phyloP scores from a whole-genome alignment of 352 stramenopile species.

The Pythium plurisporium region DNA sequence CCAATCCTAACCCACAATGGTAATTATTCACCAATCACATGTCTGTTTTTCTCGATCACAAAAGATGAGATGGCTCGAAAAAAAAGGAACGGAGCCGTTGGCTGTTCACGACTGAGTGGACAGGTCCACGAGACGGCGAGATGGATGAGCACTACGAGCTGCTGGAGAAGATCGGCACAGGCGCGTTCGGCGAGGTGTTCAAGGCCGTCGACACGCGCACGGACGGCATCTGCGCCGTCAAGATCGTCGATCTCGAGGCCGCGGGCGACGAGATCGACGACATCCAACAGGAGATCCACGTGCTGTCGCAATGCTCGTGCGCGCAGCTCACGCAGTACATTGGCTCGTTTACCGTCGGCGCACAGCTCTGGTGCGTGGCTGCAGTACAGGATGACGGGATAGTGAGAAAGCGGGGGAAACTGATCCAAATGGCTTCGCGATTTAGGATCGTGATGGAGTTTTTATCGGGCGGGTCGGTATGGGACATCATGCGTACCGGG shows the following conservation, averaged over 20 bases:
- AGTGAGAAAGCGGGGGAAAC: too few relatives aligned
- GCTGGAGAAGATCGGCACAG: slow-evolving; percentile 74
- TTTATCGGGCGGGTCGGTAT: slow-evolving; percentile 88
- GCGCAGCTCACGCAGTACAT: slow-evolving; percentile 89
- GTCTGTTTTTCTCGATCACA: too few relatives aligned
- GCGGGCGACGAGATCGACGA: slow-evolving; percentile 84
- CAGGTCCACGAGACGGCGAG: too few relatives aligned
- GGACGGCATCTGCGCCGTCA: slow-evolving; percentile 70
- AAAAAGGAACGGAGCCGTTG: neutral
- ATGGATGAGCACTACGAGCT: slow-evolving; percentile 66
- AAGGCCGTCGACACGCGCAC: slow-evolving; percentile 66
- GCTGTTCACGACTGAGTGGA: too few relatives aligned
- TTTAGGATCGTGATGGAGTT: slow-evolving; percentile 94
- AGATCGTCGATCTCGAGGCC: slow-evolving; percentile 85
- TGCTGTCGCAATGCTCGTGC: slow-evolving; percentile 87
- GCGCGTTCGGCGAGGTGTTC: slow-evolving; percentile 80
- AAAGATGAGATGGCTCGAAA: slow-evolving; percentile 7
- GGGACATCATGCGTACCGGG: slow-evolving; percentile 81
- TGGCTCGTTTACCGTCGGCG: slow-evolving; percentile 79
- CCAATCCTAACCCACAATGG: neutral
- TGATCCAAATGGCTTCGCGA: too few relatives aligned
- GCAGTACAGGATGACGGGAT: too few relatives aligned
- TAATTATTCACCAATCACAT: neutral
- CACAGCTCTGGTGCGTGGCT: slow-evolving; percentile 73
- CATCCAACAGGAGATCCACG: slow-evolving; percentile 87